phyloP scores from a whole-genome alignment of 768 basidiomycete genomes.

The Collybia sp. region DNA sequence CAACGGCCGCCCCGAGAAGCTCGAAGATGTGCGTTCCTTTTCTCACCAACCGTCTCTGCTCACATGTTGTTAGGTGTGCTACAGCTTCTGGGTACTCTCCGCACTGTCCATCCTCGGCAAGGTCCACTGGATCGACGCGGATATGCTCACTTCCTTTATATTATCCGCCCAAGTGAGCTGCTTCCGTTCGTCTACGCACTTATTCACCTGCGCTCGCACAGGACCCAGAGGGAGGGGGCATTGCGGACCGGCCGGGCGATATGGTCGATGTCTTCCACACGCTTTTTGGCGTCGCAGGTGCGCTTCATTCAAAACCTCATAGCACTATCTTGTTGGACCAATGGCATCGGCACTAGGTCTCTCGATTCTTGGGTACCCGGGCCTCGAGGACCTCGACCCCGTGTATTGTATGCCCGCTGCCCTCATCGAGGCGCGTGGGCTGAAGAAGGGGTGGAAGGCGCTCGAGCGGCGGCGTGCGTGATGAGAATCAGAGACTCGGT shows the following conservation, averaged over 20 bases:
- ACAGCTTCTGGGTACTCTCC: constrained; percentile 96
- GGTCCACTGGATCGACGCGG: constrained; percentile 82
- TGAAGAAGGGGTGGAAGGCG: constrained; percentile 63
- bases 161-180: constrained; percentile 74
- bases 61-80: constrained; percentile 69
- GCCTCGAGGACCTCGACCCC: constrained; percentile 82
- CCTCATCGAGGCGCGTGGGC: constrained; percentile 64
- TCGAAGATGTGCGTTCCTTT: constrained; percentile 74
- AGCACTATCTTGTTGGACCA: background rate
- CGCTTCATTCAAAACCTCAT: constrained; percentile 7
- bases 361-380: constrained; percentile 84
- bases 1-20: constrained; percentile 96
- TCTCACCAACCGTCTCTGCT: background rate
- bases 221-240: constrained; percentile 89
- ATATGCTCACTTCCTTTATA: constrained; percentile 77
- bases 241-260: constrained; percentile 90
- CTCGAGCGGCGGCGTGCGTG: constrained; percentile 30
- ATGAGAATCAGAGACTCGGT: too few species aligned
- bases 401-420: constrained; percentile 93
- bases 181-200: background rate
- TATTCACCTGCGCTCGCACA: constrained; percentile 23
- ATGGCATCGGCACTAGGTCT: constrained; percentile 45
- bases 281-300: constrained; percentile 84
- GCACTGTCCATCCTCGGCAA: constrained; percentile 80
- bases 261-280: constrained; percentile 99